Percentiles rank a stretch among this genome's conserved stretches.
These are phyloP conservation scores for Ophiostoma himal-ulmi DNA, from an alignment of 2,329 filamentous ascomycete species.

Conservation along the genomic window DNA sequence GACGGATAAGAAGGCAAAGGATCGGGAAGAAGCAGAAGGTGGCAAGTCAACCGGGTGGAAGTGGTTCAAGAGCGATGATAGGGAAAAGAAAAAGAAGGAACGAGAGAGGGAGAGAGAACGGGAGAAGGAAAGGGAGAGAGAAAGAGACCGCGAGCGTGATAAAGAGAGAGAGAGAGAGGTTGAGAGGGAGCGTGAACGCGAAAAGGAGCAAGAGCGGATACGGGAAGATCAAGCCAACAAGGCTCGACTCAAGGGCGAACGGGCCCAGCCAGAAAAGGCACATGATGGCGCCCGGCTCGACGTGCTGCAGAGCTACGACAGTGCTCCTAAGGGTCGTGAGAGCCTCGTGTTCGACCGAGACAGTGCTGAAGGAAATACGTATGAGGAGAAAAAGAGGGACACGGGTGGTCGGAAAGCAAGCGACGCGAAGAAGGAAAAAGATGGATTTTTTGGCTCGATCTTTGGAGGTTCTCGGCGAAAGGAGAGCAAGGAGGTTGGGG, in stretches of 20 bases:
- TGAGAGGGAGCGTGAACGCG: constrained; percentile 62
- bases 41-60: constrained; percentile 77
- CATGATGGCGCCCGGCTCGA: constrained; percentile 82
- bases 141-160: constrained; percentile 68
- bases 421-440: constrained; percentile 83
- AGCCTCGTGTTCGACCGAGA: constrained; percentile 80
- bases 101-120: constrained; percentile 49
- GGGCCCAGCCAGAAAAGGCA: constrained; percentile 41
- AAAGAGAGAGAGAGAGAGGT: constrained; percentile 63
- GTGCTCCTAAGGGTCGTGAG: constrained; percentile 62
- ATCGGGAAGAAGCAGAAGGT: constrained; percentile 57
- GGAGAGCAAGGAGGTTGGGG: constrained; percentile 64
- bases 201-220: constrained; percentile 41
- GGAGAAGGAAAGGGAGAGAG: constrained; percentile 62
- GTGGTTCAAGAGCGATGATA: constrained; percentile 75
- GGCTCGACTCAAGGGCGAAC: constrained; percentile 48
- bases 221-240: constrained; percentile 49
- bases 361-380: constrained; percentile 61
- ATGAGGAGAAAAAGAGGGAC: constrained; percentile 79
- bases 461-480: constrained; percentile 90
- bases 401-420: constrained; percentile 60
- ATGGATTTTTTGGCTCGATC: constrained; percentile 86
- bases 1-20: constrained; percentile 66
- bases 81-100: constrained; percentile 64
- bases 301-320: constrained; percentile 79